Percentiles rank a stretch among this genome's conserved stretches.
phyloP scores from a whole-genome alignment of 2,329 filamentous ascomycete genomes.

The Penicillium capsulatum region DNA sequence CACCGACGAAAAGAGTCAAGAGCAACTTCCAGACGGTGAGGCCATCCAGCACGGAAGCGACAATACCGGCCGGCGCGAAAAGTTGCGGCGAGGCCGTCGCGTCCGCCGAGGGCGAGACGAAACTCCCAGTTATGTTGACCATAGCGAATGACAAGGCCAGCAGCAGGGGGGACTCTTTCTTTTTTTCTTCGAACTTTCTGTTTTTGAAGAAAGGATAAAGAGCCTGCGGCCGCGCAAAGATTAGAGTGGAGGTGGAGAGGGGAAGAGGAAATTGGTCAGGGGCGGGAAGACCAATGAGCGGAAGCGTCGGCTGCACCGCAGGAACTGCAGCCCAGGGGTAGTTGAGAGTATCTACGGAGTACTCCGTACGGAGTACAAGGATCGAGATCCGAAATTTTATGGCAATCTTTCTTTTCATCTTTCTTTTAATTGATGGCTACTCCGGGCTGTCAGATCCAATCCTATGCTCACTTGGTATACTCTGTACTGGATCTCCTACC shows the following conservation, averaged over 20 bases:
- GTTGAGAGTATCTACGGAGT: no score
- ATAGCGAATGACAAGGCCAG: conserved; percentile 22
- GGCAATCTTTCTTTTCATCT: no score
- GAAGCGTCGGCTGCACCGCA: neutral
- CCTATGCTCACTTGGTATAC: no score
- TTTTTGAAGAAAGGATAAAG: conserved; percentile 1
- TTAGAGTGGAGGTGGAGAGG: conserved; percentile 15
- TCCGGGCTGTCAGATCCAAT: no score
- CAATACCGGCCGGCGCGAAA: conserved; percentile 43
- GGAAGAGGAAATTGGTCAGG: conserved; percentile 20
- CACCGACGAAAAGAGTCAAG: conserved; percentile 64
- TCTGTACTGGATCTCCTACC: no score
- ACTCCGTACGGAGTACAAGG: neutral
- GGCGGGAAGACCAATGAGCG: conserved; percentile 18
- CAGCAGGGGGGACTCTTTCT: conserved; percentile 1
- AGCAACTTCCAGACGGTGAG: conserved; percentile 63
- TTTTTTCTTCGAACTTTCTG: neutral
- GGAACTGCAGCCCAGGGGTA: no score
- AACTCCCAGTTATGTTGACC: conserved; percentile 59
- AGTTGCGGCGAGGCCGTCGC: conserved; percentile 57
- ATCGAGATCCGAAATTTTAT: no score
- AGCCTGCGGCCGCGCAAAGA: conserved; percentile 7
- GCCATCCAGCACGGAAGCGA: conserved; percentile 55
- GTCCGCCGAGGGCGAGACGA: conserved; percentile 65
- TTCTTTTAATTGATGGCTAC: no score